phyloP scores from a whole-genome alignment of 192 early-diverging fungal species.

The Dissophora globulifera region DNA sequence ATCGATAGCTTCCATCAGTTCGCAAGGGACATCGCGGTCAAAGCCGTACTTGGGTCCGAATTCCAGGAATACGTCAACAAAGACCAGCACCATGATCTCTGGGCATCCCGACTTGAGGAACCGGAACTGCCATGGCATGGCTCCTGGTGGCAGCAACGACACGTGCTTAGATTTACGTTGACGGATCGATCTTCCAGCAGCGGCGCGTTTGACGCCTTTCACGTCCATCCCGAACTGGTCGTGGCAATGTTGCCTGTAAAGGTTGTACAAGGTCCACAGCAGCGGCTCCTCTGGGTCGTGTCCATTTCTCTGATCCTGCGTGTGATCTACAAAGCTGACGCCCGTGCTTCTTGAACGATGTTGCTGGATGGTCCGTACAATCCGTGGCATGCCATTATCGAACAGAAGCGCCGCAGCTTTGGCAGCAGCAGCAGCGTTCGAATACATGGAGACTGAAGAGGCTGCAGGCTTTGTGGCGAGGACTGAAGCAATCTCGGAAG shows the following conservation, averaged over 20 bases:
- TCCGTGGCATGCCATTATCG: slow-evolving; percentile 21
- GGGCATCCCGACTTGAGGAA: slow-evolving; percentile 38
- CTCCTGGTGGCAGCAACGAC: background rate
- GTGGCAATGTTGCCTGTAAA: background rate
- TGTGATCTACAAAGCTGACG: too few relatives aligned
- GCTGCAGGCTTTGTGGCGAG: background rate
- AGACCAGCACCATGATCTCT: slow-evolving; percentile 18
- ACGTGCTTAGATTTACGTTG: too few relatives aligned
- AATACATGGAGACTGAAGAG: background rate
- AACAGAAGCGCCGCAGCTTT: slow-evolving; percentile 9
- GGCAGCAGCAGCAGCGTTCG: slow-evolving; percentile 4
- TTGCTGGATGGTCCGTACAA: slow-evolving; percentile 13
- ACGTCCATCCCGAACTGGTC: too few relatives aligned
- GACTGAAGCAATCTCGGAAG: slow-evolving; percentile 2
- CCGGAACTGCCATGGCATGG: slow-evolving; percentile 23
- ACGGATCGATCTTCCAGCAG: too few relatives aligned
- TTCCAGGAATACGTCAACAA: slow-evolving; percentile 22
- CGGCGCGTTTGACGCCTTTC: background rate
- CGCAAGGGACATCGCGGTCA: slow-evolving; percentile 22
- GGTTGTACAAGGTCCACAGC: slow-evolving; percentile 11
- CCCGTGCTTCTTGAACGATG: background rate
- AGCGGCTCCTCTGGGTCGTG: background rate
- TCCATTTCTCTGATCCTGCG: background rate
- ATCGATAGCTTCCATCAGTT: slow-evolving; percentile 26
- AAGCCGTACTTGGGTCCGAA: slow-evolving; percentile 22